Conservation (phyloP, 2,329 filamentous ascomycete species). For the Apiospora aurea region DNA sequence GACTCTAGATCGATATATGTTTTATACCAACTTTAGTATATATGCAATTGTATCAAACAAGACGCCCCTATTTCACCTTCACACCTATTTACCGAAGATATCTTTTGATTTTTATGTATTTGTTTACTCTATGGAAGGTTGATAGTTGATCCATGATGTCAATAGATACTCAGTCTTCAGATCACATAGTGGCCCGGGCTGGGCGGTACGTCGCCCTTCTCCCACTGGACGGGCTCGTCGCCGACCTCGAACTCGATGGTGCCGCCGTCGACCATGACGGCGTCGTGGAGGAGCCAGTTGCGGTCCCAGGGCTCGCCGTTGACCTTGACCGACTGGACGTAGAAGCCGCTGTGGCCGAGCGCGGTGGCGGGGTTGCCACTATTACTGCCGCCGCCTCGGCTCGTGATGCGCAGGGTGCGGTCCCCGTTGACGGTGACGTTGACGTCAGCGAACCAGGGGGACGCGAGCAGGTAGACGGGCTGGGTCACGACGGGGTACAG, state of each 20-base stretch:
- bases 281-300: slow-evolving; percentile 71
- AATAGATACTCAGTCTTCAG: not conserved
- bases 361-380: slow-evolving; percentile 45
- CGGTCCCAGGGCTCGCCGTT: slow-evolving; percentile 66
- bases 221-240: slow-evolving; percentile 22
- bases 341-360: slow-evolving; percentile 63
- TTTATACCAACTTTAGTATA: slow-evolving; percentile 14
- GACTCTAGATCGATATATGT: slow-evolving; percentile 7
- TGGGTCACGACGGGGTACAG: slow-evolving; percentile 72
- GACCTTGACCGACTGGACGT: slow-evolving; percentile 70
- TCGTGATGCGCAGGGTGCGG: slow-evolving; percentile 65
- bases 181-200: slow-evolving; percentile 26
- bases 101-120: not conserved
- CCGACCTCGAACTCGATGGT: slow-evolving; percentile 26
- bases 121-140: not conserved
- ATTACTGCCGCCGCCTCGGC: slow-evolving; percentile 65
- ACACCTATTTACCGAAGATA: not conserved
- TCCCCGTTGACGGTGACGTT: slow-evolving; percentile 65
- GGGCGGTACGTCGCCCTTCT: slow-evolving; percentile 25
- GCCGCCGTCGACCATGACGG: slow-evolving; percentile 26
- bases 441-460: slow-evolving; percentile 70
- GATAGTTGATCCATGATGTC: not conserved
- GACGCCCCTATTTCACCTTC: slow-evolving; percentile 1
- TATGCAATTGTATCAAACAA: slow-evolving; percentile 17
- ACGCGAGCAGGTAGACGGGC: slow-evolving; percentile 65